Evolutionary conservation across 805 yeast genomes (phyloP).

Genomic region (Limtongozyma cylindracea): DNA sequence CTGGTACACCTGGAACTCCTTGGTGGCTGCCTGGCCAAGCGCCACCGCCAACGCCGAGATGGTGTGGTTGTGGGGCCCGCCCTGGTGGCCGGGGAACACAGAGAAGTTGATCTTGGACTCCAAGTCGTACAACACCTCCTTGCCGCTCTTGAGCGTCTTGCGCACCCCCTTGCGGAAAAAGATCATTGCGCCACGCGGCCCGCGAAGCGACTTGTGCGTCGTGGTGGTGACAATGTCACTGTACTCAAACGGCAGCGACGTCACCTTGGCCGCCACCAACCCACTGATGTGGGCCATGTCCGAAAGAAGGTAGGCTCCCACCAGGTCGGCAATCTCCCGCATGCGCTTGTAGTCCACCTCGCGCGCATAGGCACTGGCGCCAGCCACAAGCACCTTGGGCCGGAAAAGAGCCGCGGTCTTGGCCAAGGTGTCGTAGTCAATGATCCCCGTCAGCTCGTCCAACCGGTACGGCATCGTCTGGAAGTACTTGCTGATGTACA

Average conservation of each 20-base stretch:
- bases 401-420: conserved; percentile 77
- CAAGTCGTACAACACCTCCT: conserved; percentile 73
- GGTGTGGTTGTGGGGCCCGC: conserved; percentile 99
- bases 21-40: conserved; percentile 75
- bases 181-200: conserved; percentile 99
- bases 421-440: conserved; percentile 89
- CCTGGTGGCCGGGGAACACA: conserved; percentile 99
- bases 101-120: conserved; percentile 93
- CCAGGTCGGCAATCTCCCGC: conserved; percentile 90
- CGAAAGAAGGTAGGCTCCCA: conserved; percentile 85
- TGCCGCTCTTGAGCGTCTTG: conserved; percentile 69
- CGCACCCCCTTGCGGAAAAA: conserved; percentile 93
- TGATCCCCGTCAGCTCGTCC: conserved; percentile 73
- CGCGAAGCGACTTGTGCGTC: conserved; percentile 95
- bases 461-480: conserved; percentile 98
- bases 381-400: conserved; percentile 93
- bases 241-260: conserved; percentile 88
- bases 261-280: conserved; percentile 84
- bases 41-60: conserved; percentile 95
- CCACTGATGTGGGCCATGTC: conserved; percentile 99
- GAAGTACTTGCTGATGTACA: conserved; percentile 88
- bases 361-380: conserved; percentile 96
- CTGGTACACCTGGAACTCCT: conserved; percentile 84
- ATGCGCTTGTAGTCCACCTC: conserved; percentile 89
- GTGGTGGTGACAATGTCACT: conserved; percentile 97